These are phyloP conservation scores for Umbelopsis sp. DNA, from an alignment of 192 early-diverging fungal species.

Conservation along the genomic window DNA sequence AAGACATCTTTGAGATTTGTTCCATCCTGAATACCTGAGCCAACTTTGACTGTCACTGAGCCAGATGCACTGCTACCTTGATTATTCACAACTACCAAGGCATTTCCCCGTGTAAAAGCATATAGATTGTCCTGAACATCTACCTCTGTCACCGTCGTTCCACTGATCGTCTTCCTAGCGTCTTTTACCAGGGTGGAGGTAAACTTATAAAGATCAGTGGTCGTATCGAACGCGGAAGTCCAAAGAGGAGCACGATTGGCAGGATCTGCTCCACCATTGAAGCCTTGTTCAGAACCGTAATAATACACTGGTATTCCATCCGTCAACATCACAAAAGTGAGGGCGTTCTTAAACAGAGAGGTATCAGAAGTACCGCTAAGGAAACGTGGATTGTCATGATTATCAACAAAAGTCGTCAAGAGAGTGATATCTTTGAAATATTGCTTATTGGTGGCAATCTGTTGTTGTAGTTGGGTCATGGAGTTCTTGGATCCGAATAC, in stretches of 20 bases:
- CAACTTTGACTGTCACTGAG: slow-evolving; percentile 19
- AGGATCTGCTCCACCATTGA: slow-evolving; percentile 33
- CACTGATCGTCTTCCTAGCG: not conserved
- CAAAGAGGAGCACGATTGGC: slow-evolving; percentile 32
- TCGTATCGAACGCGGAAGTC: slow-evolving; percentile 24
- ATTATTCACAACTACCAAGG: slow-evolving; percentile 25
- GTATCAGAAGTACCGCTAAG: slow-evolving; percentile 19
- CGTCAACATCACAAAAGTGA: slow-evolving; percentile 23
- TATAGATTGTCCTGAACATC: slow-evolving; percentile 28
- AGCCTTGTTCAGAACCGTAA: slow-evolving; percentile 34
- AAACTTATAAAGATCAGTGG: slow-evolving; percentile 25
- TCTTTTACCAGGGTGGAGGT: slow-evolving; percentile 22
- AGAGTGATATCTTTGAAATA: slow-evolving; percentile 17
- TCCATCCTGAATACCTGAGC: slow-evolving; percentile 13
- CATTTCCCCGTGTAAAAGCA: slow-evolving; percentile 28
- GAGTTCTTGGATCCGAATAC: slow-evolving; percentile 10
- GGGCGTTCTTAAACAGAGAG: slow-evolving; percentile 28
- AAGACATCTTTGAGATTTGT: slow-evolving; percentile 23
- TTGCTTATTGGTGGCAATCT: slow-evolving; percentile 1
- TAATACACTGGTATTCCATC: slow-evolving; percentile 36
- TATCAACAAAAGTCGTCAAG: slow-evolving; percentile 34
- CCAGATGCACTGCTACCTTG: slow-evolving; percentile 22
- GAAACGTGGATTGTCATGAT: slow-evolving; percentile 29
- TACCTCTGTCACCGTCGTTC: not conserved
- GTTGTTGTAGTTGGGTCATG: slow-evolving; percentile 14